Base-by-base conservation (phyloP, 495 filamentous ascomycete genomes). In the Penicillium daleae region DNA sequence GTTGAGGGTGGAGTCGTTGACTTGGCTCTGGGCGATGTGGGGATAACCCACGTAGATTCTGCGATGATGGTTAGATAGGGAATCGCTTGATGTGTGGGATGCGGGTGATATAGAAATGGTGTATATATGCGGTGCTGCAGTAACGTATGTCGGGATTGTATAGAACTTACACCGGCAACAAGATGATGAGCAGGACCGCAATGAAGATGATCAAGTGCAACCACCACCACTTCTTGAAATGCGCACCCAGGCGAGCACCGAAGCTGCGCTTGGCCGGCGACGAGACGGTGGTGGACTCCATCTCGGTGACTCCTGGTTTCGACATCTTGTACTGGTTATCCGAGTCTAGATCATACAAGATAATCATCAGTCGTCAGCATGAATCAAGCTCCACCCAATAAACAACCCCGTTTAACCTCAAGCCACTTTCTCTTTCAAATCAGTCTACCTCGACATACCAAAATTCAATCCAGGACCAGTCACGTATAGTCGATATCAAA, bases 31-130 rank as follows among this genome's bases (percentile, higher is more conserved):
- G 24, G 90, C 89, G 59, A 91, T 90, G 56, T 84, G 82, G 53
- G 90, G 90, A 44, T 91, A 87, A 6, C 74, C 90, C 60, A 92
- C 90, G 64, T 89, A 88, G 53, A 92, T 72, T 42, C 91, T 94
- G 71, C 58, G 62, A 63, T 15, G 4, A 31, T 31, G 6, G 17
- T 49, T 33, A 32, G 59, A 27, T 19, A 33, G 9, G n/a, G 21
- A 39, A 17, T 27, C 24, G 24, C 15, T 17, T 4, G 19, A 24
- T 44, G 19, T 10, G n/a, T 44, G 19, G 40, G 21, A 21, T 21
- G n/a, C 7, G 19, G 8, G 8, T 21, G 8, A 7, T 44, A 44
- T 44, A 21, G 40, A 19, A 44, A 17, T 1, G 3, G 2, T 17
- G 19, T 42, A 42, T 42, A 46, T 31, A 33, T 29, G 10, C 26